These are phyloP conservation scores for Elsinoe necatrix DNA, from an alignment of 2,329 filamentous ascomycete species.

Conservation along the genomic window DNA sequence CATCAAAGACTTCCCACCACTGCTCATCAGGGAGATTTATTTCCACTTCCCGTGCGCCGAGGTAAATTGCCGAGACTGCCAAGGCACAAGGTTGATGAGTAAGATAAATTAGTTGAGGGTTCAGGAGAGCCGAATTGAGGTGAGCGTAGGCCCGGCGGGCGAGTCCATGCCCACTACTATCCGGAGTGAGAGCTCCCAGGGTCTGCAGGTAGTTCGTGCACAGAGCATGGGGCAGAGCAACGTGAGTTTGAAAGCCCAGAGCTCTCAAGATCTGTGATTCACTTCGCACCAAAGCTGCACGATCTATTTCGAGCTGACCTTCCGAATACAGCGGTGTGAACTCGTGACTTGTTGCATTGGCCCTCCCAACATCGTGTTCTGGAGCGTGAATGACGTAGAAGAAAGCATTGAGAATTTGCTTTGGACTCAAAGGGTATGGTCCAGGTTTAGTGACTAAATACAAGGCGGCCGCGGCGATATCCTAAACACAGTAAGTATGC, in stretches of 20 bases:
- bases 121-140: constrained; percentile 78
- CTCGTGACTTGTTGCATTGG: constrained; percentile 40
- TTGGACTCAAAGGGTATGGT: constrained; percentile 62
- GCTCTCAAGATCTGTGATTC: constrained; percentile 70
- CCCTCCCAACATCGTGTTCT: constrained; percentile 45
- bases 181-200: constrained; percentile 55
- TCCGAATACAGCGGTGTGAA: constrained; percentile 51
- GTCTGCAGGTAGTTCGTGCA: constrained; percentile 90
- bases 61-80: constrained; percentile 82
- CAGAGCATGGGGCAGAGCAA: constrained; percentile 75
- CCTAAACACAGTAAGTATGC: constrained; percentile 39
- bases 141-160: constrained; percentile 62
- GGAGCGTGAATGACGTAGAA: constrained; percentile 22
- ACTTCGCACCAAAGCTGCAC: constrained; percentile 57
- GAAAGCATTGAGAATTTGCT: constrained; percentile 78
- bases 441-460: constrained; percentile 81
- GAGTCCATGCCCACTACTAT: constrained; percentile 42
- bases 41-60: constrained; percentile 68
- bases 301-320: constrained; percentile 57
- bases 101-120: constrained; percentile 79
- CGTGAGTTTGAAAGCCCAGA: constrained; percentile 74
- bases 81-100: constrained; percentile 84
- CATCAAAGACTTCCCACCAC: constrained; percentile 99
- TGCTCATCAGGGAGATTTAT: constrained; percentile 72
- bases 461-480: constrained; percentile 70